Evolutionary conservation across 495 filamentous ascomycete species (phyloP).

Genomic region (Penicillium waksmanii): DNA sequence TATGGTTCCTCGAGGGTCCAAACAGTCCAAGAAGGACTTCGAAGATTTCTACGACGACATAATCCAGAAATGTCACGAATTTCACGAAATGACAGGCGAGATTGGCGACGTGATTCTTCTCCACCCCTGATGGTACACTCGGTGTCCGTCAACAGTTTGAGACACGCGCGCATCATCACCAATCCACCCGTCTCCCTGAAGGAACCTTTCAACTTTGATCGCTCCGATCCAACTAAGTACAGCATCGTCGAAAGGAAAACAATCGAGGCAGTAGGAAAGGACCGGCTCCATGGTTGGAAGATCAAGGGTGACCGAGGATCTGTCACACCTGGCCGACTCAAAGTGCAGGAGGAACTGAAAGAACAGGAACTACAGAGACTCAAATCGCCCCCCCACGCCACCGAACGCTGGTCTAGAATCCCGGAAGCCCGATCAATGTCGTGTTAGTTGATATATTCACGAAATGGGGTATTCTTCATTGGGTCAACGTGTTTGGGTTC

Average conservation of each 20-base stretch:
- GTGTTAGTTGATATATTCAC: constrained; percentile 4
- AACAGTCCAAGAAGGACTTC: constrained; percentile 40
- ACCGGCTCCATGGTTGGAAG: constrained; percentile 64
- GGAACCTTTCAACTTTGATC: constrained; percentile 66
- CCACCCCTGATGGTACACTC: constrained; percentile 76
- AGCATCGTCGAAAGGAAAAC: constrained; percentile 73
- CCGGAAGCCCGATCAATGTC: constrained; percentile 1
- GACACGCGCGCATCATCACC: constrained; percentile 68
- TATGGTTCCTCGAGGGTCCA: constrained; percentile 59
- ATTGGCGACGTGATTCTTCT: constrained; percentile 70
- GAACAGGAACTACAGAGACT: constrained; percentile 28
- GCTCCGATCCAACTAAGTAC: constrained; percentile 58
- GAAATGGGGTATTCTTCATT: too few species aligned
- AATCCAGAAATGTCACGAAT: constrained; percentile 51
- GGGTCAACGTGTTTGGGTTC: too few species aligned
- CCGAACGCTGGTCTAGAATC: not conserved
- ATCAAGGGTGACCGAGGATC: constrained; percentile 56
- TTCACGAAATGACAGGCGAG: constrained; percentile 67
- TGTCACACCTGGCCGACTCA: constrained; percentile 51
- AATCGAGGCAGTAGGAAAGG: constrained; percentile 59
- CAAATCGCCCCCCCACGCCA: constrained; percentile 4
- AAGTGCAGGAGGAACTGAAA: constrained; percentile 44
- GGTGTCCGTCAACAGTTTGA: constrained; percentile 61
- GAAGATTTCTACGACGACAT: constrained; percentile 59
- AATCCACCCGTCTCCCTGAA: constrained; percentile 70